phyloP scores from a whole-genome alignment of 2,329 filamentous ascomycete genomes.

The Diaporthe velutina region DNA sequence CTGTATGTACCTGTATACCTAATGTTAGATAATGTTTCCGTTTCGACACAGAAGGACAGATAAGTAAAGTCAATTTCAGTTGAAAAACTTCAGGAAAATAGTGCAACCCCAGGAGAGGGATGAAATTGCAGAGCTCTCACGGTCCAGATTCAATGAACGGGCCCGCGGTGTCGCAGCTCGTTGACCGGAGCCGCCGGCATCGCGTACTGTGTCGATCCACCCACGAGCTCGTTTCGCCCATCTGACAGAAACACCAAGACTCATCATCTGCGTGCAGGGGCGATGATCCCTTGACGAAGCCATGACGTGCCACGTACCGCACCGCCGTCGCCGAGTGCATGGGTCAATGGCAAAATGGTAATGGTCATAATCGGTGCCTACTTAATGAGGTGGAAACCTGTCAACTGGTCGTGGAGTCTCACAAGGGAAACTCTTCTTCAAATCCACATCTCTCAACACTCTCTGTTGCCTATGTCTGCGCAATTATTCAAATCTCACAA shows the following conservation, averaged over 20 bases:
- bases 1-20: background rate
- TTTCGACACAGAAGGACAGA: background rate
- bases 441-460: background rate
- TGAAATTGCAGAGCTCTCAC: too few relatives aligned
- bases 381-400: background rate
- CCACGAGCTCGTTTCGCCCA: background rate
- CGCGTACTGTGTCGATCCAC: background rate
- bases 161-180: background rate
- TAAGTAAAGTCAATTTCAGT: background rate
- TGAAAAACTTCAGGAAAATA: background rate
- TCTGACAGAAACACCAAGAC: background rate
- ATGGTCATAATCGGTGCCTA: background rate
- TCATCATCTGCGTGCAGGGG: background rate
- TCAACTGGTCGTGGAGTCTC: too few relatives aligned
- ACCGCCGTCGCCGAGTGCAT: background rate
- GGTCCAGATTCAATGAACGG: background rate
- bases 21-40: too few relatives aligned
- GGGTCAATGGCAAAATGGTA: background rate
- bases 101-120: accelerated
- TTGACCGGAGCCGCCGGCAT: background rate
- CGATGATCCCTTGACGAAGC: background rate
- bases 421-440: accelerated
- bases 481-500: background rate
- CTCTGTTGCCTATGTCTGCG: background rate
- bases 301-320: background rate